Percentiles rank a stretch among this genome's conserved stretches.
These are phyloP conservation scores for Chlorencoelia australis DNA, from an alignment of 2,329 filamentous ascomycete species.

Conservation along the genomic window DNA sequence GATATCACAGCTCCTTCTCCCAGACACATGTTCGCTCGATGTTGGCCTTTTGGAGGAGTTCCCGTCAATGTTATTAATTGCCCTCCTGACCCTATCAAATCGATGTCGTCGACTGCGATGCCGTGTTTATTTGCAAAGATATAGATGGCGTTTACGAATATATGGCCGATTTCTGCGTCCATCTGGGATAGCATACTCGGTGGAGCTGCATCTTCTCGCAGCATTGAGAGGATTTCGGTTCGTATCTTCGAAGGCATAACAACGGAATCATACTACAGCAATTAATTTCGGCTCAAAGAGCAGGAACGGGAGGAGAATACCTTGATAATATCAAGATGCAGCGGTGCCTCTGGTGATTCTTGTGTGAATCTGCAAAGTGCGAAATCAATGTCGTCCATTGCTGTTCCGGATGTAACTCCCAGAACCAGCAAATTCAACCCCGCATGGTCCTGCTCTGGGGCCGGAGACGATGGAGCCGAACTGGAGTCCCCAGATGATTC, in stretches of 20 bases:
- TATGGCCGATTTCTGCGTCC: slow-evolving; percentile 27
- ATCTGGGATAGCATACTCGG: slow-evolving; percentile 27
- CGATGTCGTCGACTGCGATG: slow-evolving; percentile 25
- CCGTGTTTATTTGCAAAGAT: slow-evolving; percentile 24
- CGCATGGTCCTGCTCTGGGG: slow-evolving; percentile 11
- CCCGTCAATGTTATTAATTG: slow-evolving; percentile 24
- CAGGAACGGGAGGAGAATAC: slow-evolving; percentile 9
- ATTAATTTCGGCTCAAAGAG: not conserved
- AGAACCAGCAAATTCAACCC: slow-evolving; percentile 24
- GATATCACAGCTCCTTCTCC: slow-evolving; percentile 27
- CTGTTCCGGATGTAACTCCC: slow-evolving; percentile 24
- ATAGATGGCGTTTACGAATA: slow-evolving; percentile 25
- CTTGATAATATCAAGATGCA: slow-evolving; percentile 24
- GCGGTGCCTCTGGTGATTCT: slow-evolving; percentile 22
- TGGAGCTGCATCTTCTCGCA: slow-evolving; percentile 25
- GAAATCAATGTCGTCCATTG: slow-evolving; percentile 28
- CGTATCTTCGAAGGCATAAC: slow-evolving; percentile 27
- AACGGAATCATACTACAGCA: slow-evolving; percentile 25
- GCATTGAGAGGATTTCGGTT: slow-evolving; percentile 25
- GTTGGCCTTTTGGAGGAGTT: slow-evolving; percentile 22
- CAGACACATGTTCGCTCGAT: slow-evolving; percentile 26
- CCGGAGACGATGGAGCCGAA: slow-evolving; percentile 16
- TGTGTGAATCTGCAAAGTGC: slow-evolving; percentile 26
- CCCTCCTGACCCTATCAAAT: slow-evolving; percentile 25
- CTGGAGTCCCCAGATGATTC: slow-evolving; percentile 17